Conservation (phyloP, 2,329 filamentous ascomycete genomes). For the Aspergillus flavus region DNA sequence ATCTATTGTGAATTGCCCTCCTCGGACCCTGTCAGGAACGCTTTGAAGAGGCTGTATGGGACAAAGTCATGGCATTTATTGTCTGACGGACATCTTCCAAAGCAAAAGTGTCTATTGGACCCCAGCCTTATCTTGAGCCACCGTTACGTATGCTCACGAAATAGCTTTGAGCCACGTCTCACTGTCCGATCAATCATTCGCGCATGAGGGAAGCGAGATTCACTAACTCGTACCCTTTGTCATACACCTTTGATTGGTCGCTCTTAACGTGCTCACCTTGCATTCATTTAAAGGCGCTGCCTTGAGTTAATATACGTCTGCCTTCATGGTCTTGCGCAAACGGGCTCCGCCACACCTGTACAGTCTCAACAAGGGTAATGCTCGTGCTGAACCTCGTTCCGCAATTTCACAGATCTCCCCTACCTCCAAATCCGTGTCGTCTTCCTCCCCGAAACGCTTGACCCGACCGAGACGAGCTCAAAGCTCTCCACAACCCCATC, state of each 20-base stretch:
- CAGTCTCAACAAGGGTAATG: slow-evolving; percentile 35
- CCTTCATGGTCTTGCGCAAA: slow-evolving; percentile 45
- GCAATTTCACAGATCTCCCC: slow-evolving; percentile 41
- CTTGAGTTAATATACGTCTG: slow-evolving; percentile 15
- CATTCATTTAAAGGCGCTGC: neutral
- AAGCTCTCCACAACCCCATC: slow-evolving; percentile 30
- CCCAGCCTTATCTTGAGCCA: slow-evolving; percentile 3
- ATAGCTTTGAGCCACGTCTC: slow-evolving; percentile 15
- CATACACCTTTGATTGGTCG: slow-evolving; percentile 4
- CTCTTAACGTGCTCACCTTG: neutral
- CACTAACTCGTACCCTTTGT: slow-evolving; percentile 5
- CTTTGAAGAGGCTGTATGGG: slow-evolving; percentile 1
- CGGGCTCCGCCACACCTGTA: slow-evolving; percentile 40
- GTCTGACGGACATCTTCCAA: slow-evolving; percentile 1
- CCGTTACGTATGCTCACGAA: slow-evolving; percentile 20
- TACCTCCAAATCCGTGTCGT: slow-evolving; percentile 30
- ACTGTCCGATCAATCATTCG: slow-evolving; percentile 9
- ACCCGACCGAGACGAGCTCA: slow-evolving; percentile 31
- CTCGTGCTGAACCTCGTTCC: slow-evolving; percentile 33
- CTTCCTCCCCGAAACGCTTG: slow-evolving; percentile 30
- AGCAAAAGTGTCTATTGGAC: slow-evolving; percentile 2
- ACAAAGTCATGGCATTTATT: slow-evolving; percentile 15
- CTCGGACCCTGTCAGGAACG: neutral
- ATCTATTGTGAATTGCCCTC: neutral
- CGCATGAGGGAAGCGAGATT: slow-evolving; percentile 4